Base-by-base conservation (phyloP, 192 early-diverging fungal genomes). In the Umbelopsis sp. region DNA sequence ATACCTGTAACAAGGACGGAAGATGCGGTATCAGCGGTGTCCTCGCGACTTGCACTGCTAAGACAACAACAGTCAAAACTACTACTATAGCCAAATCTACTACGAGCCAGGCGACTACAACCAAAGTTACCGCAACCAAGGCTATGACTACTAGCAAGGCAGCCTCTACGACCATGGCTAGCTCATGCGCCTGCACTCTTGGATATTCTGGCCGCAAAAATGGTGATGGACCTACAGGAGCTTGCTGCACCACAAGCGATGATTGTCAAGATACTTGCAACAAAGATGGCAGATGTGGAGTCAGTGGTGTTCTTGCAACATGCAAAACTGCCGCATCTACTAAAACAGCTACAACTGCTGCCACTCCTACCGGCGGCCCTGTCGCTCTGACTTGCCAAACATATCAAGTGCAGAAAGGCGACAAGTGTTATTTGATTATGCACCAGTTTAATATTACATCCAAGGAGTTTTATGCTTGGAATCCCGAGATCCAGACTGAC, bases 91-190 rank as follows among this genome's bases (percentile, higher is more conserved):
- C 27, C 27, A 3, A 2, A 30, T 1, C 71, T 33, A 72, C 66
- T 44, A 30, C 47, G n/a, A 6, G 35, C 25, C 49, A 50, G 13
- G 18, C 52, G 9, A 53, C 66, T 25, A 49, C 46, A 25, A 50
- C 67, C 27, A 1, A 30, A 30, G 27, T 3, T 27, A 21, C 55
- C 6, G 21, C 48, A 1, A 45, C 73, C 23, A 49, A 51, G 7
- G 48, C 68, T 44, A 4, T 69, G 11, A 20, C 58, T 30, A 58
- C 67, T 41, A 25, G 30, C 44, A 58, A 30, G 27, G 27, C 27
- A 30, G 27, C 65, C 9, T 9, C 35, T 51, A 4, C 27, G 27
- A 8, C 18, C n/a, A 8, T 3, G 2, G 2, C 49, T 21, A 50
- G 2, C 49, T 20, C 49, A 50, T 50, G 49, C 20, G 23, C n/a